Evolutionary conservation across 257 asterid genomes (phyloP).

Genomic region (Sherardia arvensis): DNA sequence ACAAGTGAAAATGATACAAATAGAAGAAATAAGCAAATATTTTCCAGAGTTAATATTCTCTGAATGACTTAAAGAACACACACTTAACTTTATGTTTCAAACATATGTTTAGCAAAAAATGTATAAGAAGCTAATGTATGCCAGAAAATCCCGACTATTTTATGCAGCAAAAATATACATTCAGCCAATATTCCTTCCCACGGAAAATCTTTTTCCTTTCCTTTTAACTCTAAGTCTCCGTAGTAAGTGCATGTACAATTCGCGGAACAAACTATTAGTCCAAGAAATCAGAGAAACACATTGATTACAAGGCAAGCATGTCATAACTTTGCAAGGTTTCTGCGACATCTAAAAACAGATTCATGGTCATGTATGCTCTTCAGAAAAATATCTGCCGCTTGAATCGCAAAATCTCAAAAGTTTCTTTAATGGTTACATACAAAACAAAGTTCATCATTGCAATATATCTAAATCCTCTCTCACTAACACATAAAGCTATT

Average conservation of each 20-base stretch:
- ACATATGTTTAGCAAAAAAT: background rate
- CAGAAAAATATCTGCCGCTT: background rate
- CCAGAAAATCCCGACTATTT: background rate
- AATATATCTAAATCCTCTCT: too few species aligned
- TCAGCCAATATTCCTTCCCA: background rate
- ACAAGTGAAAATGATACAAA: background rate
- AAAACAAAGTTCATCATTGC: too few species aligned
- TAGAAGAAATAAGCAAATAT: background rate
- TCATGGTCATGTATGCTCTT: background rate
- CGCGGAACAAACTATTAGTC: background rate
- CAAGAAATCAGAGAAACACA: background rate
- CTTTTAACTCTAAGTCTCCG: background rate
- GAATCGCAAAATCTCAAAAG: background rate
- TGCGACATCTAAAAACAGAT: too few species aligned
- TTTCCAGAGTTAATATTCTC: background rate
- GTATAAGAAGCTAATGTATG: background rate
- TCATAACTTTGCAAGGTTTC: too few species aligned
- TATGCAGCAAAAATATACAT: background rate
- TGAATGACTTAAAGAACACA: background rate
- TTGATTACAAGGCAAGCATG: background rate
- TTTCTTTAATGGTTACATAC: too few species aligned
- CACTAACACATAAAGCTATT: too few species aligned
- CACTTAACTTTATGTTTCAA: background rate
- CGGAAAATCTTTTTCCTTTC: background rate
- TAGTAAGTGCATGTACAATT: background rate